Evolutionary conservation across 179 eudicot genomes (phyloP).

Genomic region (Spinacia oleracea): DNA sequence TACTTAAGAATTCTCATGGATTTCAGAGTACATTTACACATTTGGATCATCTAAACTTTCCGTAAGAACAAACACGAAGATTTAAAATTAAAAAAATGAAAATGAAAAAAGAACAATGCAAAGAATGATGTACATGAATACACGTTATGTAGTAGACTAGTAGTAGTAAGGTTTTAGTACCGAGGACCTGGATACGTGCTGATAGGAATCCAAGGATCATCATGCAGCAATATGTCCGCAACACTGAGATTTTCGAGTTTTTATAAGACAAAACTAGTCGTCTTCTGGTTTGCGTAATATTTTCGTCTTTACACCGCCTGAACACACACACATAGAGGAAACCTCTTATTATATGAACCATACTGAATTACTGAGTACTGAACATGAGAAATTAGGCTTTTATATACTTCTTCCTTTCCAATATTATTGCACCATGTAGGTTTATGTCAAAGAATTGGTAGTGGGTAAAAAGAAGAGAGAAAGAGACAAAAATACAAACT

Average conservation of each 20-base stretch:
- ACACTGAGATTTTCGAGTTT: background rate
- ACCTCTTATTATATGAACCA: background rate
- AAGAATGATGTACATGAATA: constrained; percentile 29
- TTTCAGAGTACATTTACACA: constrained; percentile 31
- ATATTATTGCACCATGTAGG: too few relatives aligned
- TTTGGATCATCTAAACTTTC: constrained; percentile 13
- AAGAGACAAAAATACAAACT: too few relatives aligned
- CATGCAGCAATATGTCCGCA: background rate
- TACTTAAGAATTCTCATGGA: constrained; percentile 7
- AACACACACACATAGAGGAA: constrained; percentile 1
- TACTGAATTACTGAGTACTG: too few relatives aligned
- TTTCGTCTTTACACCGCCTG: constrained; percentile 72
- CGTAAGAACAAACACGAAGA: background rate
- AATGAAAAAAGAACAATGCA: background rate
- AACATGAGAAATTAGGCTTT: background rate
- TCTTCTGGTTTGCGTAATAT: constrained; percentile 37
- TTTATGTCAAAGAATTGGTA: too few relatives aligned
- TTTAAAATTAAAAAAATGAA: background rate
- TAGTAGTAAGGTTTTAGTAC: constrained; percentile 20
- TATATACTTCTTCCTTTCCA: too few relatives aligned
- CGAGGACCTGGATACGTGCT: constrained; percentile 11
- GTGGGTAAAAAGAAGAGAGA: too few relatives aligned
- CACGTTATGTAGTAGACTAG: background rate
- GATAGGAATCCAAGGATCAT: background rate
- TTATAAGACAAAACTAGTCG: constrained; percentile 1